Evolutionary conservation across 2,329 filamentous ascomycete species (phyloP).

Genomic region (Juglanconis sp.): DNA sequence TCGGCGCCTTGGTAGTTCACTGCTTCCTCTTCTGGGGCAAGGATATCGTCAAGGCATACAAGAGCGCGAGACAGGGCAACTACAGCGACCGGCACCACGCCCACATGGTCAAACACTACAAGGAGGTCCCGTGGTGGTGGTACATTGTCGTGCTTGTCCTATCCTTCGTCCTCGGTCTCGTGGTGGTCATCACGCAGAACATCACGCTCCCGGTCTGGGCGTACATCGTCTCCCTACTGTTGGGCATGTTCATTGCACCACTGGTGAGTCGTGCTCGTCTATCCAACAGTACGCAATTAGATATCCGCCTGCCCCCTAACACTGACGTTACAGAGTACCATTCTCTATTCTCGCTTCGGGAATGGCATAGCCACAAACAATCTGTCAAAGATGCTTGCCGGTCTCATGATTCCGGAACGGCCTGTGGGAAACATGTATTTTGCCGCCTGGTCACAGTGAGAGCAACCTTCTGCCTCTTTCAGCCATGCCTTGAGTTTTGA

Average conservation of each 20-base stretch:
- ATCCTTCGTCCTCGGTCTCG: slow-evolving; percentile 44
- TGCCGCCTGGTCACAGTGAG: slow-evolving; percentile 56
- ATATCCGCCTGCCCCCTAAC: slow-evolving; percentile 10
- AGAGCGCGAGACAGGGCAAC: slow-evolving; percentile 38
- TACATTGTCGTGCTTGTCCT: slow-evolving; percentile 38
- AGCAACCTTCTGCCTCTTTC: no score
- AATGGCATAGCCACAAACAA: slow-evolving; percentile 59
- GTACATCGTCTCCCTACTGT: slow-evolving; percentile 41
- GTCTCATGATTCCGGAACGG: slow-evolving; percentile 46
- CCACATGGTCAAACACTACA: slow-evolving; percentile 51
- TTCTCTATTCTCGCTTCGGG: slow-evolving; percentile 51
- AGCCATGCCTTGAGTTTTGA: no score
- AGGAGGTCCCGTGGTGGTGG: slow-evolving; percentile 49
- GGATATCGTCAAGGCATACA: slow-evolving; percentile 47
- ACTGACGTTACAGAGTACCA: slow-evolving; percentile 36
- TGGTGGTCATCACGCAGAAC: slow-evolving; percentile 43
- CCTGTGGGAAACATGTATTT: slow-evolving; percentile 58
- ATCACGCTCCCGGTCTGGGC: slow-evolving; percentile 46
- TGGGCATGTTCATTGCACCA: slow-evolving; percentile 47
- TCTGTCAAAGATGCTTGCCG: slow-evolving; percentile 54
- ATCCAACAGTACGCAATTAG: neutral
- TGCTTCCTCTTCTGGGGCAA: slow-evolving; percentile 53
- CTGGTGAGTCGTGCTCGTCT: slow-evolving; percentile 33
- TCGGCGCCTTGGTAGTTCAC: slow-evolving; percentile 52
- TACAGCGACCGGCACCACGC: slow-evolving; percentile 50